Evolutionary conservation across 148 eudicot genomes (phyloP), one percentile per base, ranked within the genome.

Genomic region (Chenopodium quinoa): DNA sequence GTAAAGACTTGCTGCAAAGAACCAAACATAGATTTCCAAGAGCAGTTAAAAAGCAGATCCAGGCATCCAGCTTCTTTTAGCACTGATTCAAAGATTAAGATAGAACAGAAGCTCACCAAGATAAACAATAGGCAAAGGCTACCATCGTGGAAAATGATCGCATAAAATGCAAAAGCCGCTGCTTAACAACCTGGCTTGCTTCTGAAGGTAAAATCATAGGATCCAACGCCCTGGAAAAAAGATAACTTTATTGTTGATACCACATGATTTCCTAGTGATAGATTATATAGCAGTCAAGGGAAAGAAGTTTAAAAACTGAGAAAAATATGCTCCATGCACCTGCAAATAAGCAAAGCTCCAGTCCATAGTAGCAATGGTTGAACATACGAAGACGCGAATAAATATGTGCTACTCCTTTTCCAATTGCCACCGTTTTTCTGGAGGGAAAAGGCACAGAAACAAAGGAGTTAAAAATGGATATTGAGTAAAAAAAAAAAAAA

Each of bases 291-390:
- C 68, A 37, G 9, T 9, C 22, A 44, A 27, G 25, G 8, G 74
- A 29, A 77, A 27, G 48, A 65, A 47, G 31, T 34, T 74, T 25
- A 70, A 75, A n/a, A 46, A 40, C 13, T 20, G 22, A 22, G 11
- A 84, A 56, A 70, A 60, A 4, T 34, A 48, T 20, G 63, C 65
- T 29, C 37, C 14, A 79, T 60, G 79, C 78, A 93, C 98, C 98
- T 96, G 95, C 99, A 96, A 82, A 92, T 85, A 67, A 93, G 91
- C 63, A 87, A 88, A 56, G 90, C 94, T 82, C 97, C 99, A 37
- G 90, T 86, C 99, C 99, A 96, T 54, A 96, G 83, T 78, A 96
- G 83, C 87, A 94, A 83, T 47, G 99, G 98, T 83, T 90, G 97
- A 85, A 96, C 82, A 85, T 95, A 95, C 64, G 95, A 93, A 12